Evolutionary conservation across 495 filamentous ascomycete species (phyloP).

Genomic region (Amorphotheca resinae): DNA sequence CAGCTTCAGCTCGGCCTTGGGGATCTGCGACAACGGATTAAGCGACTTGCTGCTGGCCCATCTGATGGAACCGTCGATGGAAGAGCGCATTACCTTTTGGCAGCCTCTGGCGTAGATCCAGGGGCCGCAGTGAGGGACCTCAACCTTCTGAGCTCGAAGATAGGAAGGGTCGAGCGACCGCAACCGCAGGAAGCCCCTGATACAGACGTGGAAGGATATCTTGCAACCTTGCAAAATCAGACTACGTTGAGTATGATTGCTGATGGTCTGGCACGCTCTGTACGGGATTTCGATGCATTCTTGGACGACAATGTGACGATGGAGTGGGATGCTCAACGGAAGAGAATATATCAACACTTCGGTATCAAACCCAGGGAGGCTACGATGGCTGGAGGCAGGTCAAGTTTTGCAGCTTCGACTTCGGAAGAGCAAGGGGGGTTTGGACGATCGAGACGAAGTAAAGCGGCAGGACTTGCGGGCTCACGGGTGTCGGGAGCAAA

Average conservation of each 20-base stretch:
- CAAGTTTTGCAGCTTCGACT: slow-evolving; percentile 46
- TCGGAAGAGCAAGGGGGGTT: slow-evolving; percentile 28
- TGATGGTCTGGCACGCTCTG: slow-evolving; percentile 73
- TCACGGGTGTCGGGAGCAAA: slow-evolving; percentile 26
- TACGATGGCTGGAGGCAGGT: slow-evolving; percentile 29
- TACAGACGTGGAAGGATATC: slow-evolving; percentile 70
- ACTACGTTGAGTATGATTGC: slow-evolving; percentile 83
- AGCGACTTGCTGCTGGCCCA: slow-evolving; percentile 54
- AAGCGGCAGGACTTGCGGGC: slow-evolving; percentile 23
- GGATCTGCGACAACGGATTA: slow-evolving; percentile 74
- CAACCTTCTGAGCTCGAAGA: slow-evolving; percentile 33
- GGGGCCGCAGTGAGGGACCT: slow-evolving; percentile 68
- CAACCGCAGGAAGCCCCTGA: slow-evolving; percentile 33
- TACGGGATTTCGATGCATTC: slow-evolving; percentile 82
- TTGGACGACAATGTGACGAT: slow-evolving; percentile 87
- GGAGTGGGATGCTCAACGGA: slow-evolving; percentile 90
- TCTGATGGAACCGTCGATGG: slow-evolving; percentile 38
- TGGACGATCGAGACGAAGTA: slow-evolving; percentile 41
- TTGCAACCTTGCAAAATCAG: slow-evolving; percentile 74
- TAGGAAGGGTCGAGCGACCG: slow-evolving; percentile 26
- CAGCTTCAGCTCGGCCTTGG: slow-evolving; percentile 72
- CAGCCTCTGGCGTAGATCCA: slow-evolving; percentile 76
- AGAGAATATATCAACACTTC: slow-evolving; percentile 90
- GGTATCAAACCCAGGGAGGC: slow-evolving; percentile 59
- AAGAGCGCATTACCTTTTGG: slow-evolving; percentile 77